Conservation (phyloP, 352 stramenopile genomes). For the Globisporangium orthogonon region DNA sequence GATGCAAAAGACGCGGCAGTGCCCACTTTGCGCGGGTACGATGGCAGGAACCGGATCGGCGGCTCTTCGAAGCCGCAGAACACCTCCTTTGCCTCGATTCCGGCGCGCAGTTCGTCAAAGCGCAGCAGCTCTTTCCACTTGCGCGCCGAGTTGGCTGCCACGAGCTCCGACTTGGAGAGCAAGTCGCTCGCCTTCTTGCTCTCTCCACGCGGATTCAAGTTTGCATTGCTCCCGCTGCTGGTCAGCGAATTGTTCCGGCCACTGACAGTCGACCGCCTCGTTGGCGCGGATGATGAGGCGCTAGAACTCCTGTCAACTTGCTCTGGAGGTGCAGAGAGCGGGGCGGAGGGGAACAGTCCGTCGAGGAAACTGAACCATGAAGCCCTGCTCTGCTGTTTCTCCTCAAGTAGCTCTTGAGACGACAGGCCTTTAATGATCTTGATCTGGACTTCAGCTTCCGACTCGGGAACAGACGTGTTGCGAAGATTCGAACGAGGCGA, state of each 20-base stretch:
- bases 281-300: not conserved
- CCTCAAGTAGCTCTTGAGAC: slow-evolving; percentile 1
- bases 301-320: not conserved
- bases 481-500: slow-evolving; percentile 2
- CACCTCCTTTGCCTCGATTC: slow-evolving; percentile 76
- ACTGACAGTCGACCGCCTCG: slow-evolving; percentile 9
- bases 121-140: slow-evolving; percentile 76
- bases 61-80: slow-evolving; percentile 85
- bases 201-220: slow-evolving; percentile 14
- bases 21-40: slow-evolving; percentile 60
- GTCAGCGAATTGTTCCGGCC: not conserved
- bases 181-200: slow-evolving; percentile 64
- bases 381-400: not conserved
- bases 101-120: slow-evolving; percentile 60
- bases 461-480: slow-evolving; percentile 10
- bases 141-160: slow-evolving; percentile 39
- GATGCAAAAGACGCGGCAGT: slow-evolving; percentile 56
- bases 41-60: slow-evolving; percentile 64
- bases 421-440: slow-evolving; percentile 3
- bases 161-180: slow-evolving; percentile 52
- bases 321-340: not conserved
- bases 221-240: not conserved
- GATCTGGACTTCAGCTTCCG: slow-evolving; percentile 4
- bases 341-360: slow-evolving; percentile 25
- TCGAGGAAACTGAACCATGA: slow-evolving; percentile 52